phyloP scores from a whole-genome alignment of 164 flowering plant genomes.

The Stephania yunnanensis region DNA sequence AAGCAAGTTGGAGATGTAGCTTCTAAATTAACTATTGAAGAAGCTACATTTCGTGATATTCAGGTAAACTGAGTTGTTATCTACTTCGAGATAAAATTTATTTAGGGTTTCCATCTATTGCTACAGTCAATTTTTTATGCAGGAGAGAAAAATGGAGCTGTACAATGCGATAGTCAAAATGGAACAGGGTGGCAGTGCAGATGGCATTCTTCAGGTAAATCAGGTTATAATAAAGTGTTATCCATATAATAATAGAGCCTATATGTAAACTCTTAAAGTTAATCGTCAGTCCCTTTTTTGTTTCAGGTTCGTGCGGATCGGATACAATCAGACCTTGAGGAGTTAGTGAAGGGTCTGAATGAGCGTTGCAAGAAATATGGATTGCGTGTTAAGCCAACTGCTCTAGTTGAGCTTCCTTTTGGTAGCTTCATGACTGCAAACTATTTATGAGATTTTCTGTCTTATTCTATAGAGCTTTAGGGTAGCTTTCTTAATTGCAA shows the following conservation, averaged over 20 bases:
- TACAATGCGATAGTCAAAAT: conserved; percentile 84
- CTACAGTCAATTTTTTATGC: conserved; percentile 10
- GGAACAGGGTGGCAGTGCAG: conserved; percentile 62
- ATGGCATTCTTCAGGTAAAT: conserved; percentile 65
- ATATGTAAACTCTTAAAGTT: not conserved
- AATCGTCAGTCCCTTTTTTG: conserved; percentile 8
- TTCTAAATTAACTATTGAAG: conserved; percentile 83
- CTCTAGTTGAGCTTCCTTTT: conserved; percentile 84
- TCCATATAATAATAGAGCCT: not conserved
- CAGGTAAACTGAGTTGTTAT: conserved; percentile 42
- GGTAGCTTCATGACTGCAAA: conserved; percentile 36
- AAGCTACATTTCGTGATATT: conserved; percentile 81
- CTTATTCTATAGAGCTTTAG: not conserved
- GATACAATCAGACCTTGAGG: conserved; percentile 78
- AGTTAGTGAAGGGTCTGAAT: conserved; percentile 65
- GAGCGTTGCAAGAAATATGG: conserved; percentile 95
- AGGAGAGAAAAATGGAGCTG: conserved; percentile 76
- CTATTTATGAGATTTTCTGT: not conserved
- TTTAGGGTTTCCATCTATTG: not conserved
- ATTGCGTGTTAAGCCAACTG: conserved; percentile 64
- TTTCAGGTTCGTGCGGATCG: conserved; percentile 66
- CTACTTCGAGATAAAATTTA: not conserved
- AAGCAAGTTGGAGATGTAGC: conserved; percentile 86
- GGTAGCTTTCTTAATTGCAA: not conserved
- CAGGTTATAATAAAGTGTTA: conserved; percentile 1